Conservation (phyloP, 1,139 yeast genomes). For the Candida tetrigidarum region DNA sequence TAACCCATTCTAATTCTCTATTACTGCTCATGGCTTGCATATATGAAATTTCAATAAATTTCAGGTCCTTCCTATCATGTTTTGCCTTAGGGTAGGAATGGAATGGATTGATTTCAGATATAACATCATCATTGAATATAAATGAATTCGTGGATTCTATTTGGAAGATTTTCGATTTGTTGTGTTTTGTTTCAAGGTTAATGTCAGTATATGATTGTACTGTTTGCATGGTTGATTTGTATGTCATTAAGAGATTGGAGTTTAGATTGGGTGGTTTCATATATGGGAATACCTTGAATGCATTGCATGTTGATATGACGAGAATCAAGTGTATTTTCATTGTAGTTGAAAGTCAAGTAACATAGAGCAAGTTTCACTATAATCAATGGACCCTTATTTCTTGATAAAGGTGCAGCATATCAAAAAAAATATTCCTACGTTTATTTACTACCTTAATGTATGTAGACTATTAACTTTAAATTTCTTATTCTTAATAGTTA, state of each 20-base stretch:
- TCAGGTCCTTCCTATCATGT: no score
- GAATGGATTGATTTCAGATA: slow-evolving; percentile 4
- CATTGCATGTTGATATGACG: no score
- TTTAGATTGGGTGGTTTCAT: background rate
- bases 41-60: background rate
- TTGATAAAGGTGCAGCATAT: slow-evolving; percentile 3
- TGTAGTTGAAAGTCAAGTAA: no score
- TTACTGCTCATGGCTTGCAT: slow-evolving; percentile 1
- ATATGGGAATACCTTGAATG: slow-evolving; percentile 7
- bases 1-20: background rate
- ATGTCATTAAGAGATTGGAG: slow-evolving; percentile 6
- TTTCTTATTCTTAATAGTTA: slow-evolving; percentile 21
- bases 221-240: slow-evolving; percentile 3
- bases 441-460: slow-evolving; percentile 16
- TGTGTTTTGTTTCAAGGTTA: background rate
- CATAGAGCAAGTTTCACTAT: no score
- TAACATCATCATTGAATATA: slow-evolving; percentile 11
- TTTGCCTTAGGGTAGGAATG: background rate
- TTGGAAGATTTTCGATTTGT: slow-evolving; percentile 6
- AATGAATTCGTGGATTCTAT: slow-evolving; percentile 8
- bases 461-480: slow-evolving; percentile 33
- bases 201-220: slow-evolving; percentile 3
- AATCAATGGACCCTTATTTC: no score
- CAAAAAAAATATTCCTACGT: background rate
- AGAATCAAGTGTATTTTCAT: background rate